A percentile compares a stretch with the other conserved stretches of the same genome.
These are phyloP conservation scores for Phyllosticta citrichinensis DNA, from an alignment of 2,329 filamentous ascomycete species.

Conservation along the genomic window DNA sequence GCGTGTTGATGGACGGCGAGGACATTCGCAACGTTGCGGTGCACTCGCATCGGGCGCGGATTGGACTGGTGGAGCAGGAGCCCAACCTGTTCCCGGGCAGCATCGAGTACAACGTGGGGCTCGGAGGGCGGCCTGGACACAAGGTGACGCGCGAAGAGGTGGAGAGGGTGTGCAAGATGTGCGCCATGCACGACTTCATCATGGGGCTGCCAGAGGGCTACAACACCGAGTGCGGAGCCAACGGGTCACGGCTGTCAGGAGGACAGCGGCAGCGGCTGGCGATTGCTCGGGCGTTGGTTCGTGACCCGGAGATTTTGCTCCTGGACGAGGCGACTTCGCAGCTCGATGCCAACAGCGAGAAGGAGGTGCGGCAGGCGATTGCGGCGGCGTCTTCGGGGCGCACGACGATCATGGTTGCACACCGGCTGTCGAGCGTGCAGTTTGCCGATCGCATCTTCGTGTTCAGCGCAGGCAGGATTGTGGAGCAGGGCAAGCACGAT, in stretches of 20 bases:
- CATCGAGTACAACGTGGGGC: conserved; percentile 34
- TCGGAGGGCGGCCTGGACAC: conserved; percentile 26
- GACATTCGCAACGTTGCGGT: conserved; percentile 32
- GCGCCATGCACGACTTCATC: conserved; percentile 39
- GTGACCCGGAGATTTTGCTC: conserved; percentile 36
- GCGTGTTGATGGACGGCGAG: conserved; percentile 31
- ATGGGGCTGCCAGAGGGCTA: conserved; percentile 38
- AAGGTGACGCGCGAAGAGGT: conserved; percentile 20
- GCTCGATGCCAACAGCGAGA: conserved; percentile 36
- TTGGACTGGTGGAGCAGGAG: conserved; percentile 37
- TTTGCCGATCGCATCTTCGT: conserved; percentile 75
- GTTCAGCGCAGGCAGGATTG: conserved; percentile 54
- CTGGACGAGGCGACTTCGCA: conserved; percentile 39
- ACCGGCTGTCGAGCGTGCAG: conserved; percentile 66
- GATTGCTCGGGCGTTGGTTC: conserved; percentile 36
- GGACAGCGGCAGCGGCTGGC: conserved; percentile 38
- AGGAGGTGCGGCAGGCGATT: conserved; percentile 32
- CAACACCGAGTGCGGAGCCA: conserved; percentile 35
- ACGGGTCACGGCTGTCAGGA: conserved; percentile 34
- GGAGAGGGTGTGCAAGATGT: conserved; percentile 29
- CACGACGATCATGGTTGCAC: conserved; percentile 67
- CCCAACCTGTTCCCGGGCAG: conserved; percentile 36
- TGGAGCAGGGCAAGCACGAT: conserved; percentile 52
- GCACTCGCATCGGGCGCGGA: conserved; percentile 25
- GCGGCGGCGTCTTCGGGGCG: conserved; percentile 31